Base-by-base conservation (phyloP, 1,139 yeast genomes). In the Yamadazyma jaroonii region DNA sequence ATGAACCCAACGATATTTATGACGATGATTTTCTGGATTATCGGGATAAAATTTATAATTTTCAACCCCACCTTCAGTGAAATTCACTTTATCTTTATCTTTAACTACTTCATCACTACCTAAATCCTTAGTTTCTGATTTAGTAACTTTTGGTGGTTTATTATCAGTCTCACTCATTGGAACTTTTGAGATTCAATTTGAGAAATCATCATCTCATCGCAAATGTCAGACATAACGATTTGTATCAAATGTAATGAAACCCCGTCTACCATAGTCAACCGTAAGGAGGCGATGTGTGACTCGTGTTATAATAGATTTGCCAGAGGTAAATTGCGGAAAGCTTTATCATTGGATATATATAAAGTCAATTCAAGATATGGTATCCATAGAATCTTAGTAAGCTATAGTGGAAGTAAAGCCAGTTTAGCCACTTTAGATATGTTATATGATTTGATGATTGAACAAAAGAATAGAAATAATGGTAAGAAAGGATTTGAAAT, bases 41-140 rank as follows among this genome's bases (percentile, higher is more conserved):
- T 89, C 97, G 0, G 97, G 97, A 52, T 86, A 89, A 55, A 80
- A 87, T 53, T 81, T 81, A 57, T 65, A 74, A 25, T 79, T 71
- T 2, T 77, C 79, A 2, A 67, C 67, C 2, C 68, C 64, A 10
- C 78, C 81, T 37, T 64, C 52, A 3, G 84, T 74, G 57, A 83
- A 84, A 52, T 82, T 75, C 8, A 84, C 78, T 40, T 73, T 67
- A 3, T 55, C 50, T 45, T 69, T 73, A 40, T 74, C 72, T 15
- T 65, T 64, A 28, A 59, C 61, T 3, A 67, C 72, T 3, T 13
- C 23, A 15, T 38, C 41, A 9, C 28, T 21, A 25, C 27, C 27
- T 8, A 25, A 25, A 25, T 10, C 20, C 20, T 17, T 17, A 17
- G 20, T 4, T 17, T 17, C 20, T 17, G 20, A 17, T 17, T 17